These are phyloP conservation scores for Brasilioporus rufonigricans DNA, from an alignment of 768 basidiomycete species.

Conservation along the genomic window DNA sequence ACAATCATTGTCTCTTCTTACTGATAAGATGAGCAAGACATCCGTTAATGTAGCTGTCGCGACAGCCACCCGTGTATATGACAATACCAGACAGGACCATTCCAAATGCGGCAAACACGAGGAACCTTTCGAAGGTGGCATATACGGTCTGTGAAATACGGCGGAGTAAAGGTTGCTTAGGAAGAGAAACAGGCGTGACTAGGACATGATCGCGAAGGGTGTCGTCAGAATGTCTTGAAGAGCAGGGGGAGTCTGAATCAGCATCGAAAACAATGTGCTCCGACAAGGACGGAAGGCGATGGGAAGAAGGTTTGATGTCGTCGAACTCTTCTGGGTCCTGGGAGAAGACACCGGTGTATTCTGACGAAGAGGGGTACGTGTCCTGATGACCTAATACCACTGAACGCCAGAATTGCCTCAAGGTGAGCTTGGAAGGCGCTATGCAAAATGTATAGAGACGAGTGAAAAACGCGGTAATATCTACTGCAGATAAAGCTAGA, in stretches of 20 bases:
- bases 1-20: constrained; percentile 33
- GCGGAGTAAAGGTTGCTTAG: constrained; percentile 28
- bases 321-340: constrained; percentile 58
- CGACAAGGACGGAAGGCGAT: constrained; percentile 43
- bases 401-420: constrained; percentile 54
- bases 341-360: constrained; percentile 58
- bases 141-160: constrained; percentile 50
- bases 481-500: constrained; percentile 46
- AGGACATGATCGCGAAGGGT: constrained; percentile 51
- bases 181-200: constrained; percentile 7
- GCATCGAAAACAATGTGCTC: constrained; percentile 53
- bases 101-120: constrained; percentile 71
- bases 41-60: constrained; percentile 72
- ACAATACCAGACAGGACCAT: constrained; percentile 69
- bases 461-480: constrained; percentile 49
- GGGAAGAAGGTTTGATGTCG: constrained; percentile 37
- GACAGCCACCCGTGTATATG: constrained; percentile 85
- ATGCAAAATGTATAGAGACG: constrained; percentile 51
- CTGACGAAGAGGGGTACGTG: constrained; percentile 26
- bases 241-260: constrained; percentile 40
- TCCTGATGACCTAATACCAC: constrained; percentile 51
- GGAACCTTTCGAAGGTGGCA: constrained; percentile 53
- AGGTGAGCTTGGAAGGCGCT: constrained; percentile 41
- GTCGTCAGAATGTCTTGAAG: constrained; percentile 53
- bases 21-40: constrained; percentile 93